Percentiles rank a stretch among this genome's conserved stretches.
Evolutionary conservation across 2,329 filamentous ascomycete genomes (phyloP).

Genomic region (Pseudogymnoascus sp.): DNA sequence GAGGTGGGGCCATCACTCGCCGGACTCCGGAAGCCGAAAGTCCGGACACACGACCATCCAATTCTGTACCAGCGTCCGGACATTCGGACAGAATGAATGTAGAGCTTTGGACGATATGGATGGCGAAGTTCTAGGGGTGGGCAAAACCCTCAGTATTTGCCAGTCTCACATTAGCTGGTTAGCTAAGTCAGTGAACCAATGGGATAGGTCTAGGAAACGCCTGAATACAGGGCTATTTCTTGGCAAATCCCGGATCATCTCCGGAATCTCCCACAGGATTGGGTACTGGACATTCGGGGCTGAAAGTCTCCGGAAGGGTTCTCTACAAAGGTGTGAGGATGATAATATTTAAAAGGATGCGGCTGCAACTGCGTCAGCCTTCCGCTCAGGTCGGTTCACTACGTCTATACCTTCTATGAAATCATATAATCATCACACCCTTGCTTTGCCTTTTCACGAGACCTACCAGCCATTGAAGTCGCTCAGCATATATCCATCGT

Average conservation of each 20-base stretch:
- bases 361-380: neutral
- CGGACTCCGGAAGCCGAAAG: neutral
- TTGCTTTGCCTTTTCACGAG: neutral
- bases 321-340: neutral
- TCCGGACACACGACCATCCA: neutral
- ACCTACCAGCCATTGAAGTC: neutral
- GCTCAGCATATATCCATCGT: no score
- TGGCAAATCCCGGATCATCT: no score
- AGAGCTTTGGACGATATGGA: neutral
- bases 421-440: no score
- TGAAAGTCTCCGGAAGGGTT: neutral
- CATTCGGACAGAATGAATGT: neutral
- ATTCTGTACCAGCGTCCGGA: neutral
- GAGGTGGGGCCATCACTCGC: neutral
- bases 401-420: neutral
- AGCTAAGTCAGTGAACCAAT: no score
- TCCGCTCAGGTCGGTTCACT: neutral
- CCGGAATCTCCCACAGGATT: neutral
- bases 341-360: neutral
- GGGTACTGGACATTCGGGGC: constrained; percentile 1
- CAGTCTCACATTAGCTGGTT: no score
- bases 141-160: no score
- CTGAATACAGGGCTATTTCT: no score
- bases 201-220: no score
- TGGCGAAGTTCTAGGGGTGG: neutral